These are phyloP conservation scores for Euphorbia pulcherrima DNA, from an alignment of 345 rosid genomes.

Conservation along the genomic window DNA sequence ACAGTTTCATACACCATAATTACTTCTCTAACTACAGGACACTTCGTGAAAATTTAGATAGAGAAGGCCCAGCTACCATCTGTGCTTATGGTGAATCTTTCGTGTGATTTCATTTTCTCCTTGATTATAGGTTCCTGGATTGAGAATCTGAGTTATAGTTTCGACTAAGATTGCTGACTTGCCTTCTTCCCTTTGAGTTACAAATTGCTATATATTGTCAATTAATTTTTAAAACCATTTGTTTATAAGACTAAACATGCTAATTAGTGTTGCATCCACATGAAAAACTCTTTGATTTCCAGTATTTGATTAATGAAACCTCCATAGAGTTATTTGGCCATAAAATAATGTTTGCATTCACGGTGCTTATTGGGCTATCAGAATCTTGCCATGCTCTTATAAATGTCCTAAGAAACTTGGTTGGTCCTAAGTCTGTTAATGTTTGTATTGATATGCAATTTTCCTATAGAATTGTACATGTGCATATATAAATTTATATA, in stretches of 20 bases:
- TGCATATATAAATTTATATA: background rate
- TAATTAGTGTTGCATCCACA: background rate
- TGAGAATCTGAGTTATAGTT: too few species aligned
- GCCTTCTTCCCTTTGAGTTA: background rate
- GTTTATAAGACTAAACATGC: background rate
- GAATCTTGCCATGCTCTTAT: background rate
- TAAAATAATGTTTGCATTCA: background rate
- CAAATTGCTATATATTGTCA: background rate
- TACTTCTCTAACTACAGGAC: too few species aligned
- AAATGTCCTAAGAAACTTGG: background rate
- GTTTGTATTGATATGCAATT: background rate
- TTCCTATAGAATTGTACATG: constrained; percentile 4
- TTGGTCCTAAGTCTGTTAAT: background rate
- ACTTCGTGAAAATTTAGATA: too few species aligned
- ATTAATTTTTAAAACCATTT: background rate
- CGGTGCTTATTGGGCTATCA: background rate
- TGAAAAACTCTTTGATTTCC: background rate
- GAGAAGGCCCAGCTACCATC: too few species aligned
- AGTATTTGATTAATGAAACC: background rate
- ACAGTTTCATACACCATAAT: background rate
- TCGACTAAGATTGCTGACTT: too few species aligned
- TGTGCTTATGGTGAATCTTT: too few species aligned
- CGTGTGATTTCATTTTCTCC: too few species aligned
- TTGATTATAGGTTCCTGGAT: too few species aligned
- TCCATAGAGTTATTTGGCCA: background rate